Evolutionary conservation across 306 rosid species (phyloP).

Genomic region (Cicer bijugum): DNA sequence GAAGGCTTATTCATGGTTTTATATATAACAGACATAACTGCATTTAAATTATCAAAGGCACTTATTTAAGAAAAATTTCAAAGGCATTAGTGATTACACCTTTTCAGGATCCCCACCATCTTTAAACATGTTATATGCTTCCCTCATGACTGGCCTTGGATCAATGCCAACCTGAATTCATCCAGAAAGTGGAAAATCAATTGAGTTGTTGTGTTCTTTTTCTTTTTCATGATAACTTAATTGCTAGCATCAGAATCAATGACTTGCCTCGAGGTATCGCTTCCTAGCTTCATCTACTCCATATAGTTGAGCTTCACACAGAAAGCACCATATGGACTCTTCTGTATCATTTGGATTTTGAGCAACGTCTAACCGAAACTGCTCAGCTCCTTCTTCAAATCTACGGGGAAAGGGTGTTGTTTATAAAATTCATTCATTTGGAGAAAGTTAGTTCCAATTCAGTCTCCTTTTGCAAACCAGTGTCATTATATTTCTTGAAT

Average conservation of each 20-base stretch:
- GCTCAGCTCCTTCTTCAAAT: constrained; percentile 91
- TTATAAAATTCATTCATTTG: neutral
- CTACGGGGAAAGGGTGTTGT: constrained; percentile 44
- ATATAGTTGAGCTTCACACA: constrained; percentile 86
- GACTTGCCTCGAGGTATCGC: constrained; percentile 76
- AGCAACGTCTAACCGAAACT: constrained; percentile 90
- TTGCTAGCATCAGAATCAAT: neutral
- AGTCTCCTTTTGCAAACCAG: neutral
- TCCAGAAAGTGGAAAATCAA: constrained; percentile 10
- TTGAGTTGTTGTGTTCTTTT: constrained; percentile 4
- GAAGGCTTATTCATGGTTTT: neutral
- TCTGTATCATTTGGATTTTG: constrained; percentile 94
- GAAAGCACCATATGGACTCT: constrained; percentile 94
- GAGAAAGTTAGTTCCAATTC: constrained; percentile 10
- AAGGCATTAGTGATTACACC: constrained; percentile 49
- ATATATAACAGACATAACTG: constrained; percentile 24
- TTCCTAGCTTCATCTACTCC: constrained; percentile 81
- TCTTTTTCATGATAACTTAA: neutral
- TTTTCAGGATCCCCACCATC: constrained; percentile 88
- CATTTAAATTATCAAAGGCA: constrained; percentile 15
- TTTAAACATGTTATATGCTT: constrained; percentile 78
- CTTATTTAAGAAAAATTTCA: neutral
- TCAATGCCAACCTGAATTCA: constrained; percentile 83
- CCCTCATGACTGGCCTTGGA: constrained; percentile 80
- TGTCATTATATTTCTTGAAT: too few species aligned